Evolutionary conservation across 495 filamentous ascomycete genomes (phyloP), one percentile per base, ranked within the genome.

Genomic region (Neurospora sp.): DNA sequence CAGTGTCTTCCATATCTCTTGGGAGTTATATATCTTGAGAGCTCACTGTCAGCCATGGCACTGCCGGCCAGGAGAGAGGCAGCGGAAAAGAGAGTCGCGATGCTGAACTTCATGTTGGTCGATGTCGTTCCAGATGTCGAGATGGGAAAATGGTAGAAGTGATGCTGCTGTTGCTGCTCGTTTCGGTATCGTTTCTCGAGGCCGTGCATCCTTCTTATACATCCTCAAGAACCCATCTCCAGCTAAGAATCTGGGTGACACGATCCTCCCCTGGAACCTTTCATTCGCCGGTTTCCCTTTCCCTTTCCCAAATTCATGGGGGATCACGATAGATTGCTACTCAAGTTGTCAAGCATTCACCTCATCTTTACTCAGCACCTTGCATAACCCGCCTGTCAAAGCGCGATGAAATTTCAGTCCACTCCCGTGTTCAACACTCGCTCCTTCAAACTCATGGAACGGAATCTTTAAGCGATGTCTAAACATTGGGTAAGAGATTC

Each of bases 11-110:
- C 2, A 34, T 36, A 39, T 3, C 45, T 28, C 34, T 19, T 21
- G 48, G 21, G 24, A 24, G 34, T 7, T 31, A 69, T 19, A 2
- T 37, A 19, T 24, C 39, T 24, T 39, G 36, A 37, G 3, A 28
- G 4, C 72, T 74, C 36, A 74, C 76, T 73, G 73, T 76, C 73
- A 19, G 78, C 76, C 15, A 75, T 3, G 72, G 70, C 74, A 24
- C 72, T 54, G 70, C 71, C 38, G 43, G 69, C 77, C 77, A 74
- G 31, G 17, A 78, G 40, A 69, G 71, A 75, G 42, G 74, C 74
- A 34, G 77, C 45, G 45, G 45, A 72, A 19, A 78, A 40, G 39
- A 78, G 54, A 40, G 69, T 28, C 11, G 45, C 40, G 69, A 70
- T 19, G 7, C 40, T 21, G 71, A 74, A 69, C 54, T 74, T 76